These are phyloP conservation scores for Zymoseptoria ardabiliae DNA, from an alignment of 2,329 filamentous ascomycete species.

Conservation along the genomic window DNA sequence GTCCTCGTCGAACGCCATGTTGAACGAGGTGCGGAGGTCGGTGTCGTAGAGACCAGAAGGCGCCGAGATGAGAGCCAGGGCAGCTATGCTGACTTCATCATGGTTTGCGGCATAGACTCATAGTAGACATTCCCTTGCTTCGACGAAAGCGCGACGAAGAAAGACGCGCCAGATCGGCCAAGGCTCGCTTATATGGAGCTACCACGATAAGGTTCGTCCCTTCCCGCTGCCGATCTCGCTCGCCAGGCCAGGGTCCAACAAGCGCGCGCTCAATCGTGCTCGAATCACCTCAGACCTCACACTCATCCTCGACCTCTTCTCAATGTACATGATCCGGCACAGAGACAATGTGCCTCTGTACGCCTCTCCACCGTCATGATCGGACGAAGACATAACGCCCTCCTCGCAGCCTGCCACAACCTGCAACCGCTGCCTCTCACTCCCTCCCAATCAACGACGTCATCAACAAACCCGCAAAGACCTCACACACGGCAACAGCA, in stretches of 20 bases:
- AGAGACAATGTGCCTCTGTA: conserved; percentile 16
- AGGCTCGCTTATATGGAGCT: not conserved
- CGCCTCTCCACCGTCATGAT: conserved; percentile 28
- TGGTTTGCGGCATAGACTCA: not conserved
- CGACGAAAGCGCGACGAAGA: not conserved
- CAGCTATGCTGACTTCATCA: not conserved
- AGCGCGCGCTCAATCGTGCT: not conserved
- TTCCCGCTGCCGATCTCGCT: too few relatives aligned
- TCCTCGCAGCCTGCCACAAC: conserved; percentile 26
- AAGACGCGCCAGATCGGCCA: not conserved
- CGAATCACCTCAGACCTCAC: conserved; percentile 4
- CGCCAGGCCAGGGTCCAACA: not conserved
- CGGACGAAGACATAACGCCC: conserved; percentile 29
- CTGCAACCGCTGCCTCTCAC: conserved; percentile 20
- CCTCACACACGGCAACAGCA: conserved; percentile 24
- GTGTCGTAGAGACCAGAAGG: not conserved
- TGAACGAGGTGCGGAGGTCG: not conserved
- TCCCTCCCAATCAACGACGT: conserved; percentile 30
- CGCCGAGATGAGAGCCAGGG: too few relatives aligned
- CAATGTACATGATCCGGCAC: conserved; percentile 1
- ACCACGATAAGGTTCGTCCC: not conserved
- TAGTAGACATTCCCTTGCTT: not conserved
- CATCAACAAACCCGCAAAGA: conserved; percentile 34
- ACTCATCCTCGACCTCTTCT: not conserved
- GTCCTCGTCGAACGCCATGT: conserved; percentile 10